Evolutionary conservation across 2,329 filamentous ascomycete genomes (phyloP).

Genomic region (Chalara sp.): DNA sequence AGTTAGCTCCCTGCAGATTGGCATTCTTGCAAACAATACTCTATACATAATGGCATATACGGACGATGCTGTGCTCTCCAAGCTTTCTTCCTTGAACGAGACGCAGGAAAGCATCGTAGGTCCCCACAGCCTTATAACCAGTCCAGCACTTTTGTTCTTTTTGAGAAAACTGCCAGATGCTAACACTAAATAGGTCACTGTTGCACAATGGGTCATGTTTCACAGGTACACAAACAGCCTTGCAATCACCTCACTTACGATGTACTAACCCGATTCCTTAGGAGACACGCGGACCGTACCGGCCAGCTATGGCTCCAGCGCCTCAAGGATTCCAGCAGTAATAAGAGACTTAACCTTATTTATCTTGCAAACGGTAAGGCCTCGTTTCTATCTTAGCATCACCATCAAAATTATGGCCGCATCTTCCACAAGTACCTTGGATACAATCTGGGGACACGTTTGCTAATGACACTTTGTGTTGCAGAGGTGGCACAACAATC

Average conservation of each 20-base stretch:
- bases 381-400: conserved; percentile 18
- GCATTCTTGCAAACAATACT: conserved; percentile 9
- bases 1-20: background rate
- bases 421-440: background rate
- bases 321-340: conserved; percentile 77
- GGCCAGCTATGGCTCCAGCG: conserved; percentile 88
- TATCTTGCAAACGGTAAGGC: conserved; percentile 88
- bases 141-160: background rate
- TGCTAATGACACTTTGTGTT: conserved; percentile 16
- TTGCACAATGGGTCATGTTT: conserved; percentile 99
- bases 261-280: conserved; percentile 35
- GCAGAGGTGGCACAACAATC: conserved; percentile 94
- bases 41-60: conserved; percentile 78
- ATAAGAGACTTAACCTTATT: conserved; percentile 82
- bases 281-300: conserved; percentile 86
- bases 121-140: background rate
- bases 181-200: conserved; percentile 50
- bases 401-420: background rate
- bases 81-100: conserved; percentile 92
- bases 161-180: background rate
- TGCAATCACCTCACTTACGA: background rate
- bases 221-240: conserved; percentile 60
- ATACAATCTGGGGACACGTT: conserved; percentile 7
- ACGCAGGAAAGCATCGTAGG: conserved; percentile 85
- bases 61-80: conserved; percentile 90